These are phyloP conservation scores for Colletotrichum cuscutae DNA, from an alignment of 2,329 filamentous ascomycete species.

Conservation along the genomic window DNA sequence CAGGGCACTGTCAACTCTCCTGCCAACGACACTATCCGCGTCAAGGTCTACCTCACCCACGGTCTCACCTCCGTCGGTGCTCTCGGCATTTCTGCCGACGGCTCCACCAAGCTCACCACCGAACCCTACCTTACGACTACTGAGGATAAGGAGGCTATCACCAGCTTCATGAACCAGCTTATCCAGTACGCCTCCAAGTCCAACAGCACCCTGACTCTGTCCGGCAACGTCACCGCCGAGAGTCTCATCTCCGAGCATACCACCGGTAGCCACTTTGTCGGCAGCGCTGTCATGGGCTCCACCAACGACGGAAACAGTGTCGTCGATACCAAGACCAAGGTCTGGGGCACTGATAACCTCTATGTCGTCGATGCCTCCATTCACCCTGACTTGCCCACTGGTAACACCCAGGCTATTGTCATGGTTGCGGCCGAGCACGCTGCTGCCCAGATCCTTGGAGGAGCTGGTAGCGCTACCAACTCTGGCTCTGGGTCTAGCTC, in stretches of 20 bases:
- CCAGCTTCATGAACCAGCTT: conserved; percentile 41
- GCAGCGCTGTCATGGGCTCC: conserved; percentile 58
- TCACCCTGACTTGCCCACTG: conserved; percentile 58
- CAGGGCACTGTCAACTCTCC: conserved; percentile 59
- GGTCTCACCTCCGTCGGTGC: conserved; percentile 58
- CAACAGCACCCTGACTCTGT: conserved; percentile 37
- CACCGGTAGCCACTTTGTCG: conserved; percentile 46
- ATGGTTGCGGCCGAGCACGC: conserved; percentile 36
- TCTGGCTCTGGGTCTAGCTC: conserved; percentile 41
- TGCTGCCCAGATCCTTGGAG: conserved; percentile 28
- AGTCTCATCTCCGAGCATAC: conserved; percentile 39
- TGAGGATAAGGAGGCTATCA: conserved; percentile 42
- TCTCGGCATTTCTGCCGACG: conserved; percentile 53
- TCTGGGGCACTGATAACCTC: conserved; percentile 70
- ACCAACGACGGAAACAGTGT: conserved; percentile 61
- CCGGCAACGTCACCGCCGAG: conserved; percentile 38
- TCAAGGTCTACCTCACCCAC: conserved; percentile 62
- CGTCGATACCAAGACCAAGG: conserved; percentile 65
- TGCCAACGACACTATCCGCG: conserved; percentile 53
- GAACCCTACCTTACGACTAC: conserved; percentile 46
- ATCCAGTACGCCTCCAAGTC: conserved; percentile 40
- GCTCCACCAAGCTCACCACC: conserved; percentile 53
- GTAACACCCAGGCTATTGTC: conserved; percentile 37
- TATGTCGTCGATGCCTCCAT: conserved; percentile 72
- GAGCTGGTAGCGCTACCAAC: conserved; percentile 19